These are phyloP conservation scores for Ophiocordyceps camponoti-rufipedis DNA, from an alignment of 2,329 filamentous ascomycete species.

Conservation along the genomic window DNA sequence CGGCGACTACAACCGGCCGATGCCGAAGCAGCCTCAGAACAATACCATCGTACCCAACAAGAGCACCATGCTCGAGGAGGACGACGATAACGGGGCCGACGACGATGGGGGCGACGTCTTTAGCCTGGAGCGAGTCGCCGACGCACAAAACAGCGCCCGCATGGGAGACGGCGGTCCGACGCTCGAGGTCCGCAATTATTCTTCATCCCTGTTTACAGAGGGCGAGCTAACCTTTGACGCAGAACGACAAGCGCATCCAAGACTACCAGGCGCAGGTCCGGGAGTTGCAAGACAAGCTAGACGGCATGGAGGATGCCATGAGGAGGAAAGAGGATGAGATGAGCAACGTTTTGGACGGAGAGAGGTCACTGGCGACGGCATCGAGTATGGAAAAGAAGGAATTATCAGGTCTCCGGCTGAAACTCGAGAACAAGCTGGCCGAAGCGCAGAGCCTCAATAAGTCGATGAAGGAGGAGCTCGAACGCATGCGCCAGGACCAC, in stretches of 20 bases:
- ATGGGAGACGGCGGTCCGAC: slow-evolving; percentile 7
- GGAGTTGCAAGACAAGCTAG: slow-evolving; percentile 56
- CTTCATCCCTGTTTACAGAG: neutral
- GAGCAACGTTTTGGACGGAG: slow-evolving; percentile 36
- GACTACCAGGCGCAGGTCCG: slow-evolving; percentile 68
- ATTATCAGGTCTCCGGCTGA: slow-evolving; percentile 45
- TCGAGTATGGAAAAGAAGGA: slow-evolving; percentile 49
- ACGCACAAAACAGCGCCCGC: slow-evolving; percentile 10
- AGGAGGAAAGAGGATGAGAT: slow-evolving; percentile 58
- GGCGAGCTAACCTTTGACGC: neutral
- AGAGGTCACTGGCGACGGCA: slow-evolving; percentile 32
- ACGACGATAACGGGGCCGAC: slow-evolving; percentile 43
- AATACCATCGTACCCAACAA: slow-evolving; percentile 97
- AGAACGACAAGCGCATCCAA: slow-evolving; percentile 51
- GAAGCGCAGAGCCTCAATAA: slow-evolving; percentile 62
- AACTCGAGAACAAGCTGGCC: slow-evolving; percentile 55
- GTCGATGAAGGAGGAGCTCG: slow-evolving; percentile 63
- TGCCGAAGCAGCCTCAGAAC: slow-evolving; percentile 79
- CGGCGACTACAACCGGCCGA: slow-evolving; percentile 55
- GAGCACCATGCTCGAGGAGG: slow-evolving; percentile 92
- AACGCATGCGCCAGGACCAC: slow-evolving; percentile 52
- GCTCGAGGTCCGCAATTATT: slow-evolving; percentile 19
- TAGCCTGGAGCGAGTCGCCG: slow-evolving; percentile 17
- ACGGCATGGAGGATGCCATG: slow-evolving; percentile 49
- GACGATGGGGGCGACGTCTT: slow-evolving; percentile 41